These are phyloP conservation scores for Chlamydomonas eustigma DNA, from an alignment of 139 green algal species.

Conservation along the genomic window DNA sequence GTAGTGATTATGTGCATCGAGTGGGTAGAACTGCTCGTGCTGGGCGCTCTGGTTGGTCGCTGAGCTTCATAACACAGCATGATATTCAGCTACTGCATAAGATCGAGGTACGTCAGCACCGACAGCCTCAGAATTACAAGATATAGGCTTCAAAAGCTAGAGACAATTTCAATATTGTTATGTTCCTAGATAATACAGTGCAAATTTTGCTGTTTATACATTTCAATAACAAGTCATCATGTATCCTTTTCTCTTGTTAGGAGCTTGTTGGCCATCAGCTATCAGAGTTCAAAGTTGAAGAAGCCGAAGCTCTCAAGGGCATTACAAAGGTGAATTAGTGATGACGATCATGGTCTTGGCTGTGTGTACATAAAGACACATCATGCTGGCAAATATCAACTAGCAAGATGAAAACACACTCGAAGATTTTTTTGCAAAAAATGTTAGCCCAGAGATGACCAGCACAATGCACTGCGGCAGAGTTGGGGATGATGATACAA, in stretches of 20 bases:
- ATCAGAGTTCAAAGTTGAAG: slow-evolving; percentile 47
- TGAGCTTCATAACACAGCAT: slow-evolving; percentile 89
- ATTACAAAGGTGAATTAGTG: slow-evolving; percentile 72
- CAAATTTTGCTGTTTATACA: no score
- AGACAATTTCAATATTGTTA: no score
- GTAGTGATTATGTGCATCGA: slow-evolving; percentile 86
- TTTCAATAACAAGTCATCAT: slow-evolving; percentile 32
- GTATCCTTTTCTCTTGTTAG: not conserved
- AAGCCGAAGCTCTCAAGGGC: slow-evolving; percentile 74
- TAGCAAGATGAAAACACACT: no score
- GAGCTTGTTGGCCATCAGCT: slow-evolving; percentile 58
- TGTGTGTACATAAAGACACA: no score
- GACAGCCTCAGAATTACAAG: slow-evolving; percentile 14
- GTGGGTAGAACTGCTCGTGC: slow-evolving; percentile 37
- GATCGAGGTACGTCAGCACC: slow-evolving; percentile 39
- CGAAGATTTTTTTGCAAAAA: no score
- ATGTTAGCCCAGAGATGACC: no score
- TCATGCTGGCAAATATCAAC: no score
- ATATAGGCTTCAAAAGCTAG: no score
- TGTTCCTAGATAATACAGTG: no score
- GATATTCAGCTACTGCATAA: slow-evolving; percentile 72
- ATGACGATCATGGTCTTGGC: no score
- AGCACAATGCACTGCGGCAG: not conserved
- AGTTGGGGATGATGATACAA: not conserved
- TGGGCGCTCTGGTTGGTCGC: slow-evolving; percentile 61